Evolutionary conservation across 2,329 filamentous ascomycete genomes (phyloP).

Genomic region (Cadophora luteo-olivacea): DNA sequence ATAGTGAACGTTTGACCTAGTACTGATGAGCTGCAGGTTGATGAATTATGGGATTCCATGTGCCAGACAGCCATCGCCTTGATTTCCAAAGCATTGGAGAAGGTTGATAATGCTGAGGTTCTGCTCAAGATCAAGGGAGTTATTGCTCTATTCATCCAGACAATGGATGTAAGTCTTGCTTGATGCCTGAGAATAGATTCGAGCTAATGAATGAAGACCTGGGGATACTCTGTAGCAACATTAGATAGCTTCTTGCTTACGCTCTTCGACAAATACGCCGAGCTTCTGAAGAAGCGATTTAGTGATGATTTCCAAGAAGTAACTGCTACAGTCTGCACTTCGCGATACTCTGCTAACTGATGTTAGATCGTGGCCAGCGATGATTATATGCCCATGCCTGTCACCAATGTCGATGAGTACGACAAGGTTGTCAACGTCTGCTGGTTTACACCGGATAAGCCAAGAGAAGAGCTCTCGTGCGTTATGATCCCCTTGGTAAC

Average conservation of each 20-base stretch:
- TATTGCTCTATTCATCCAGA: conserved; percentile 93
- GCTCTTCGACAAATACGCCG: conserved; percentile 92
- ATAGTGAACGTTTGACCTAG: neutral
- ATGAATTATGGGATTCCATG: conserved; percentile 98
- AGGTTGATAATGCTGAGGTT: conserved; percentile 86
- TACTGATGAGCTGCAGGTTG: conserved; percentile 65
- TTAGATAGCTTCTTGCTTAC: conserved; percentile 87
- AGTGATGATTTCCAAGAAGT: conserved; percentile 96
- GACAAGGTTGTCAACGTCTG: conserved; percentile 95
- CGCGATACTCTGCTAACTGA: conserved; percentile 25
- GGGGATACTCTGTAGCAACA: conserved; percentile 83
- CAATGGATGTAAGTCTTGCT: conserved; percentile 79
- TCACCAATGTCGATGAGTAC: conserved; percentile 88
- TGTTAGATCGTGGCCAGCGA: conserved; percentile 79
- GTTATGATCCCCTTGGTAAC: conserved; percentile 40
- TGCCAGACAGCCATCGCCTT: conserved; percentile 85
- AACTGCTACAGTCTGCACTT: conserved; percentile 28
- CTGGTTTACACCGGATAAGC: conserved; percentile 90
- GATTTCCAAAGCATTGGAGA: conserved; percentile 78
- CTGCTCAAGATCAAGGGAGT: conserved; percentile 95
- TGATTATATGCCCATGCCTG: conserved; percentile 99
- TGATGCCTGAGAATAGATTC: neutral
- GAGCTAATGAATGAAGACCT: conserved; percentile 63
- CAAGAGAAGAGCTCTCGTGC: conserved; percentile 76
- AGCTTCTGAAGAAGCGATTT: conserved; percentile 87